These are phyloP conservation scores for Vigna angularis DNA, from an alignment of 306 rosid species.

Conservation along the genomic window DNA sequence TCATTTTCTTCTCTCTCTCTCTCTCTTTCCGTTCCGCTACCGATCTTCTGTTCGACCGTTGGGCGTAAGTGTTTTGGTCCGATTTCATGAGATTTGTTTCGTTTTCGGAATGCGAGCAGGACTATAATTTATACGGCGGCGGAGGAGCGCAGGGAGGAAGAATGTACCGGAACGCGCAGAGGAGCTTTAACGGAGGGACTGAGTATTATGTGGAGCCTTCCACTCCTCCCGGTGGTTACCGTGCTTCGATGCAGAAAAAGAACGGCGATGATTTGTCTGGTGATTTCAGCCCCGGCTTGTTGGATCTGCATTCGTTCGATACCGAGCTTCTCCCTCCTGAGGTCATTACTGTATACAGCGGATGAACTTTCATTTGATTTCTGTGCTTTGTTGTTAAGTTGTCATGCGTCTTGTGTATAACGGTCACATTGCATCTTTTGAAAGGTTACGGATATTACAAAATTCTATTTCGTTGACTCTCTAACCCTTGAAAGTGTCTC, in stretches of 20 bases:
- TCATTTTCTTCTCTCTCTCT: background rate
- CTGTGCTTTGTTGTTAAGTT: slow-evolving; percentile 11
- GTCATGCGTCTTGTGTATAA: background rate
- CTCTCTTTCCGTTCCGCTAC: background rate
- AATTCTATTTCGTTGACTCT: background rate
- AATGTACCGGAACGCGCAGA: slow-evolving; percentile 75
- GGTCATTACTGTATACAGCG: slow-evolving; percentile 47
- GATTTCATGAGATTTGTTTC: slow-evolving; percentile 34
- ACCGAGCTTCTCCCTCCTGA: slow-evolving; percentile 88
- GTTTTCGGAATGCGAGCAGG: slow-evolving; percentile 67
- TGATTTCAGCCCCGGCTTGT: slow-evolving; percentile 93
- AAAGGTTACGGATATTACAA: background rate
- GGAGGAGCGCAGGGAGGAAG: slow-evolving; percentile 82
- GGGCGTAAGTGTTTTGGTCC: slow-evolving; percentile 27
- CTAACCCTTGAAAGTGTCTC: background rate
- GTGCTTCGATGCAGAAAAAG: slow-evolving; percentile 57
- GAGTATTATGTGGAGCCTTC: slow-evolving; percentile 84
- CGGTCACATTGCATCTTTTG: slow-evolving; percentile 23
- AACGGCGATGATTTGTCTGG: slow-evolving; percentile 71
- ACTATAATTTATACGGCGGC: slow-evolving; percentile 71
- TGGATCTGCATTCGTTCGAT: slow-evolving; percentile 96
- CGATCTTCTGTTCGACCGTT: slow-evolving; percentile 14
- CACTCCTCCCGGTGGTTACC: slow-evolving; percentile 73
- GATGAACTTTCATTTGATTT: slow-evolving; percentile 2
- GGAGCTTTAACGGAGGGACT: slow-evolving; percentile 65